phyloP scores from a whole-genome alignment of 2,329 filamentous ascomycete species.

The Fulvia fulva region DNA sequence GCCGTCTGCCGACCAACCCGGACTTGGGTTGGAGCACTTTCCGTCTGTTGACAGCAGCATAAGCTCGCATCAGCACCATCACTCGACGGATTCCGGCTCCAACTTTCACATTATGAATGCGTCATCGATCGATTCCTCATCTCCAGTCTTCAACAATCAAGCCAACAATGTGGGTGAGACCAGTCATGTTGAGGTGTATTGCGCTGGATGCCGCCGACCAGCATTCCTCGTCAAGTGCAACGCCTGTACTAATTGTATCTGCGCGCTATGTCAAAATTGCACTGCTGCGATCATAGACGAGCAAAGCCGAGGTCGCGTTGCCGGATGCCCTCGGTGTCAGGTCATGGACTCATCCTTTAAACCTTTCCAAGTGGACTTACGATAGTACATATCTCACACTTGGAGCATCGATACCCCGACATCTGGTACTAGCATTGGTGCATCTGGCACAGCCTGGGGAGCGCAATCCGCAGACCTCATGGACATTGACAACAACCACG shows the following conservation, averaged over 20 bases:
- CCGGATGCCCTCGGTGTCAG: slow-evolving; percentile 70
- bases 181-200: slow-evolving; percentile 74
- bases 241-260: slow-evolving; percentile 94
- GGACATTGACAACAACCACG: too few species aligned
- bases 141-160: slow-evolving; percentile 47
- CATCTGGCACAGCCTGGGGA: not conserved
- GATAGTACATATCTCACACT: slow-evolving; percentile 40
- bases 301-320: slow-evolving; percentile 65
- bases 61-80: slow-evolving; percentile 31
- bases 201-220: slow-evolving; percentile 76
- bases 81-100: slow-evolving; percentile 55
- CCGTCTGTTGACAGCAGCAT: slow-evolving; percentile 77
- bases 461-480: too few species aligned
- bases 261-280: slow-evolving; percentile 83
- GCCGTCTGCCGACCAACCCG: slow-evolving; percentile 48
- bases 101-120: slow-evolving; percentile 56
- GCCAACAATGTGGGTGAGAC: slow-evolving; percentile 2
- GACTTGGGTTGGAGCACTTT: slow-evolving; percentile 60
- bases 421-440: too few species aligned
- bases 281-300: slow-evolving; percentile 76
- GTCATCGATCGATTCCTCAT: slow-evolving; percentile 46
- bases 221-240: slow-evolving; percentile 79
- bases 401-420: too few species aligned
- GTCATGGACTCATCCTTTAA: slow-evolving; percentile 78
- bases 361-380: slow-evolving; percentile 77